A percentile compares a stretch with the other conserved stretches of the same genome.
phyloP scores from a whole-genome alignment of 805 yeast genomes.

The Zygosaccharomyces rouxii region DNA sequence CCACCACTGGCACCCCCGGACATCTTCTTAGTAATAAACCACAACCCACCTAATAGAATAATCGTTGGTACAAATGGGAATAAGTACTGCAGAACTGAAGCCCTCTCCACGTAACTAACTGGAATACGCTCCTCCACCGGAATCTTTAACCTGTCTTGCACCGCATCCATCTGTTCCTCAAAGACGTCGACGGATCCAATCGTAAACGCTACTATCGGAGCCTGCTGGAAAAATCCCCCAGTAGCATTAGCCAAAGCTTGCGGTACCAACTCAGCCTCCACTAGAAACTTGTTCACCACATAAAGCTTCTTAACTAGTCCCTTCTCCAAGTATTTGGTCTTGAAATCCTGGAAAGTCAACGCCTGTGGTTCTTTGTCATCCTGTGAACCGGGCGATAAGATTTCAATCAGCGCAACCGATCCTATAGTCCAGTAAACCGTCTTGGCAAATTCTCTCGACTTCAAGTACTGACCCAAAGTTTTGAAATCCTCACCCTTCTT shows the following conservation, averaged over 20 bases:
- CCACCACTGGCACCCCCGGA: conserved; percentile 30
- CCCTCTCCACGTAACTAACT: conserved; percentile 65
- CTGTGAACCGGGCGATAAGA: conserved; percentile 20
- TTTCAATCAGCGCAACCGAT: conserved; percentile 36
- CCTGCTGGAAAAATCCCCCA: conserved; percentile 15
- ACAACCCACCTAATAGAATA: conserved; percentile 71
- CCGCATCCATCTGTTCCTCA: conserved; percentile 72
- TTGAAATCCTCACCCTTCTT: conserved; percentile 25
- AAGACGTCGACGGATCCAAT: conserved; percentile 84
- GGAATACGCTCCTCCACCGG: conserved; percentile 72
- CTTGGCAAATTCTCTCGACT: conserved; percentile 41
- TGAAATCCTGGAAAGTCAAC: conserved; percentile 77
- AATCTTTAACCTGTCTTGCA: conserved; percentile 66
- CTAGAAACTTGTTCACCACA: conserved; percentile 69
- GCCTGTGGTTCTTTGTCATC: conserved; percentile 28
- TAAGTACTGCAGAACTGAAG: conserved; percentile 57
- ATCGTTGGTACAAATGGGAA: conserved; percentile 78
- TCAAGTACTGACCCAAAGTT: conserved; percentile 36
- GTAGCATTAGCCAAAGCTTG: conserved; percentile 32
- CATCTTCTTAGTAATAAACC: conserved; percentile 41
- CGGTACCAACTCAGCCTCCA: conserved; percentile 60
- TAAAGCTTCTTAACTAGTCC: conserved; percentile 71
- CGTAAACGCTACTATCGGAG: conserved; percentile 61
- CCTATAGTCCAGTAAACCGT: conserved; percentile 39
- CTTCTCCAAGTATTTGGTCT: conserved; percentile 66